Base-by-base conservation (phyloP, 108 stramenopile genomes). In the Stephanodiscus triporus region DNA sequence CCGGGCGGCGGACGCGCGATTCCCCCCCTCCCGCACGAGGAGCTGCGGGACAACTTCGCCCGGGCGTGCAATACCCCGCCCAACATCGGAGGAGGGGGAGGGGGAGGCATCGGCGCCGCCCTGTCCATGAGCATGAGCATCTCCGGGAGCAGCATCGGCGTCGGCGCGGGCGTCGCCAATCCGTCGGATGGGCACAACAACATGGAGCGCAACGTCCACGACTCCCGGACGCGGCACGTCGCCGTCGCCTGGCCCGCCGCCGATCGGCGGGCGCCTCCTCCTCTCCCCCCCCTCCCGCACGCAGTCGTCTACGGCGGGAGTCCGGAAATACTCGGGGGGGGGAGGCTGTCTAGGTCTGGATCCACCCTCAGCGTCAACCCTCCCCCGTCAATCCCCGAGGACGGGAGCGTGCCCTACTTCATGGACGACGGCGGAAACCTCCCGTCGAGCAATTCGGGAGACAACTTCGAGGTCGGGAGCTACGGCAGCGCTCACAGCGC, bases 41-140 rank as follows among this genome's bases (percentile, higher is more conserved):
- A 79, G 32, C 56, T 82, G 16, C 34, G 75, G 14, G 72, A 78
- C 50, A 78, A 75, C 63, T 83, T 79, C 61, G 63, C 78, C 32
- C 75, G 66, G 45, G 74, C 77, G 37, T 65, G 68, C 22, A 42
- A 11, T 8, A 29, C 54, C 37, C 32, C 50, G 11, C 19, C 53
- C 0, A 23, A 27, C 7, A 10, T 24, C 5, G 66, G 50, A 26
- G 34, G 61, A 57, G 64, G 69, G 4, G 30, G 17, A 29, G 9
- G 49, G 17, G 48, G 53, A 22, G 27, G 36, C 40, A 26, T 47
- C 69, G 55, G 51, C 45, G 0, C 42, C 38, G 27, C 23, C 49
- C 43, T 45, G 37, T 38, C 23, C 38, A 22, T 48, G 48, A 47
- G 11, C 60, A 61, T 8, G 40, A 45, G 22, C 22, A 9, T 13